phyloP scores from a whole-genome alignment of 495 filamentous ascomycete genomes.

The Clohesyomyces aquaticus region DNA sequence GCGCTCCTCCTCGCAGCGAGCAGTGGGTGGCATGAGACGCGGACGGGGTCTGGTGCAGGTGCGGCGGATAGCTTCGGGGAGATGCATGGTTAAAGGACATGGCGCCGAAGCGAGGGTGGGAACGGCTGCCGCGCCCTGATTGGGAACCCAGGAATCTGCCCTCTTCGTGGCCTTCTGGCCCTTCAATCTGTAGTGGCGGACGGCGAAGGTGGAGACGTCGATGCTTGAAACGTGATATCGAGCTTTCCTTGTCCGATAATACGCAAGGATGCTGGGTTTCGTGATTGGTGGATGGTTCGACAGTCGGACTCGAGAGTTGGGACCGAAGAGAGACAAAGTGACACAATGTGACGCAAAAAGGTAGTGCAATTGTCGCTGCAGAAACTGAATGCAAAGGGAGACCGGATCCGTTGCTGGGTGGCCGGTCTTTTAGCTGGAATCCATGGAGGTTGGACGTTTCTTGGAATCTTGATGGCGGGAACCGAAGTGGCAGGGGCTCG shows the following conservation, averaged over 20 bases:
- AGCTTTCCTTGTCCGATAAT: constrained; percentile 19
- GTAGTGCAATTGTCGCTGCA: constrained; percentile 18
- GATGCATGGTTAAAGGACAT: constrained; percentile 19
- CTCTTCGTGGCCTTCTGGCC: constrained; percentile 16
- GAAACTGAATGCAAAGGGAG: neutral
- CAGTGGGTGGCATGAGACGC: constrained; percentile 35
- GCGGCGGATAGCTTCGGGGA: constrained; percentile 1
- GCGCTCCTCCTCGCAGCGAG: constrained; percentile 32
- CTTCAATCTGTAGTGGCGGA: constrained; percentile 14
- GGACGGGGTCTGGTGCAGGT: constrained; percentile 17
- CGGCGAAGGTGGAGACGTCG: neutral
- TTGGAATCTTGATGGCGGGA: neutral
- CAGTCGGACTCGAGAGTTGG: neutral
- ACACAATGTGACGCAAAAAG: neutral
- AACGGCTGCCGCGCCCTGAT: constrained; percentile 4
- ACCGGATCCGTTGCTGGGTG: neutral
- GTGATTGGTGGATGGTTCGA: neutral
- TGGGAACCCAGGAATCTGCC: constrained; percentile 19
- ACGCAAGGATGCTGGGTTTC: constrained; percentile 13
- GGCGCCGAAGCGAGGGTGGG: constrained; percentile 10
- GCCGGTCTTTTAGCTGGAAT: constrained; percentile 4
- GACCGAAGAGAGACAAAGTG: neutral
- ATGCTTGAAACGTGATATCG: constrained; percentile 26
- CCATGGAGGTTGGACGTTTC: neutral
- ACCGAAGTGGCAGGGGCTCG: constrained; percentile 2